Percentiles rank a stretch among this genome's conserved stretches.
phyloP scores from a whole-genome alignment of 805 yeast genomes.

The Candida pseudoglaebosa region DNA sequence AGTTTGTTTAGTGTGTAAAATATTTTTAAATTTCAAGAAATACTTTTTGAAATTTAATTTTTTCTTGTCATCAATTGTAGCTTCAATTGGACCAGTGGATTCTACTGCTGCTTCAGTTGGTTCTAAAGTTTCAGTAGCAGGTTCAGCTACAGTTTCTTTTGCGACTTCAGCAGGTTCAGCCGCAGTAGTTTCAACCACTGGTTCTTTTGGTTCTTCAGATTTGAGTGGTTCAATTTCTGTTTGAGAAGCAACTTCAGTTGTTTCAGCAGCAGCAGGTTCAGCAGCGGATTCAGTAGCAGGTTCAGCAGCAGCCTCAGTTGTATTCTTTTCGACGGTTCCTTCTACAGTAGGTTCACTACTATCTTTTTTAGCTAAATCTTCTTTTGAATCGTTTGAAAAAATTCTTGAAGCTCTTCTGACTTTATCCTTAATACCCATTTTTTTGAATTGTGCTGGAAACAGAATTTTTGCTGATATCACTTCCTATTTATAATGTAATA shows the following conservation, averaged over 20 bases:
- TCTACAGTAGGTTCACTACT: conserved; percentile 4
- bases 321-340: conserved; percentile 6
- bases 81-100: conserved; percentile 1
- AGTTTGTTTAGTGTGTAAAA: conserved; percentile 7
- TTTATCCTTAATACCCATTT: conserved; percentile 36
- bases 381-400: conserved; percentile 26
- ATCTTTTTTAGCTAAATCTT: conserved; percentile 13
- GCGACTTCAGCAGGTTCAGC: conserved; percentile 8
- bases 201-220: not conserved
- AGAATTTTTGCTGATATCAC: not conserved
- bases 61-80: conserved; percentile 10
- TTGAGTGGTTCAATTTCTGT: no score
- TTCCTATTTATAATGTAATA: not conserved
- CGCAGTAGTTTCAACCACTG: conserved; percentile 8
- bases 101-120: conserved; percentile 9
- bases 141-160: conserved; percentile 6
- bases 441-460: no score
- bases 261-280: conserved; percentile 4
- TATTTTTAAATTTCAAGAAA: conserved; percentile 33
- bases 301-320: conserved; percentile 7
- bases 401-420: conserved; percentile 37
- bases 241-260: conserved; percentile 7
- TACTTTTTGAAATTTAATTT: conserved; percentile 34
- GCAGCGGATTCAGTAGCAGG: conserved; percentile 7
- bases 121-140: conserved; percentile 6